phyloP scores from a whole-genome alignment of 148 eudicot genomes.

The Rheum nobile region DNA sequence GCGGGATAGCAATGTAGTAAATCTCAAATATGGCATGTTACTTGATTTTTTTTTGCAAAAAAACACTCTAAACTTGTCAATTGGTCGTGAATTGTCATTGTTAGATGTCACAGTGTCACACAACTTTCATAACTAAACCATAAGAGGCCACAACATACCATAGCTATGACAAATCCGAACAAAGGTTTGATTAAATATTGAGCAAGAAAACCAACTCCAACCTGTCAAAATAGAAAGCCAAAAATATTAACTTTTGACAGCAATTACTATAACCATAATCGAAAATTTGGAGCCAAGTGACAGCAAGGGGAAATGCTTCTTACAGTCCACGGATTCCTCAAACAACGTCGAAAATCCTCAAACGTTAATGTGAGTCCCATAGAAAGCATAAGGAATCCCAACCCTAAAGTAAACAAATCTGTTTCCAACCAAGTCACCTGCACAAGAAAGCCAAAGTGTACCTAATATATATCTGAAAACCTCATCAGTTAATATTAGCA shows the following conservation, averaged over 20 bases:
- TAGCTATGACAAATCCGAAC: slow-evolving; percentile 72
- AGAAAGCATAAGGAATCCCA: slow-evolving; percentile 99
- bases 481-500: neutral
- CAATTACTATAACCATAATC: neutral
- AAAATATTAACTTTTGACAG: neutral
- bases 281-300: slow-evolving; percentile 3
- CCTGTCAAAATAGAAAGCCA: slow-evolving; percentile 34
- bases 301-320: slow-evolving; percentile 14
- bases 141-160: slow-evolving; percentile 34
- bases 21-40: no score
- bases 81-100: no score
- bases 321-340: slow-evolving; percentile 97
- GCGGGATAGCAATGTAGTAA: no score
- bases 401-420: slow-evolving; percentile 83
- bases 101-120: neutral
- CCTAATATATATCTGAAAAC: neutral
- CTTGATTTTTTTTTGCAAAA: no score
- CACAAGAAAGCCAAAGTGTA: slow-evolving; percentile 12
- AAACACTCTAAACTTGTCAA: no score
- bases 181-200: slow-evolving; percentile 82
- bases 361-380: slow-evolving; percentile 97
- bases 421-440: slow-evolving; percentile 98
- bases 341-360: slow-evolving; percentile 89
- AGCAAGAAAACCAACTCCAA: slow-evolving; percentile 93
- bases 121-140: no score